Evolutionary conservation across 371 early-diverging fungal genomes (phyloP).

Genomic region (Chytridiales sp.): DNA sequence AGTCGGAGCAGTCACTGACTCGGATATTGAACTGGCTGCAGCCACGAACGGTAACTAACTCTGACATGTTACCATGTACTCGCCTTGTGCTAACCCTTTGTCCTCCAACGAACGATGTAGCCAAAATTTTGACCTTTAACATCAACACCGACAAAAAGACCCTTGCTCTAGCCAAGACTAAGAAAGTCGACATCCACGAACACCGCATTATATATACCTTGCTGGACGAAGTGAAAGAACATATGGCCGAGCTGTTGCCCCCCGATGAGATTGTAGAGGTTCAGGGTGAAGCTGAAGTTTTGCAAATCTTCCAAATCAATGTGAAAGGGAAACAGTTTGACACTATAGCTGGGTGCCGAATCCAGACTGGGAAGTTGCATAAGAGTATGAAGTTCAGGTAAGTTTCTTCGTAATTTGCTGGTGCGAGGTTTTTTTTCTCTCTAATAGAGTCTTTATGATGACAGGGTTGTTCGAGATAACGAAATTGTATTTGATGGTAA

Average conservation of each 20-base stretch:
- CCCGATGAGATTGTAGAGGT: constrained; percentile 72
- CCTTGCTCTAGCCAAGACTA: constrained; percentile 58
- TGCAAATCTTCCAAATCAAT: constrained; percentile 77
- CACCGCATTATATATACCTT: constrained; percentile 88
- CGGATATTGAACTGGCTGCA: constrained; percentile 41
- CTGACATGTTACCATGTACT: neutral
- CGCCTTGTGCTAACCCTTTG: neutral
- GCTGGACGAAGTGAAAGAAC: constrained; percentile 79
- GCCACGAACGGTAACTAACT: constrained; percentile 29
- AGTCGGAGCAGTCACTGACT: constrained; percentile 70
- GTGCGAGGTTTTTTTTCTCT: neutral
- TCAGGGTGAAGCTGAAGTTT: constrained; percentile 85
- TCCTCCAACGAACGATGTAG: constrained; percentile 37
- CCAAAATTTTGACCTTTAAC: constrained; percentile 82
- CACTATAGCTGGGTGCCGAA: constrained; percentile 82
- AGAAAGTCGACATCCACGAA: constrained; percentile 64
- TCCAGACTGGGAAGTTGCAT: constrained; percentile 70
- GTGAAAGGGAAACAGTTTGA: constrained; percentile 66
- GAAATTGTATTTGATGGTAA: constrained; percentile 69
- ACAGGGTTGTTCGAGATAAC: constrained; percentile 69
- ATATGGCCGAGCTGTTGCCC: constrained; percentile 75
- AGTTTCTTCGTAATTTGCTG: neutral
- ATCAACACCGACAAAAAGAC: constrained; percentile 78
- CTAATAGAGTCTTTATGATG: no score
- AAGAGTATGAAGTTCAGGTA: constrained; percentile 1